Evolutionary conservation across 805 yeast species (phyloP), one percentile per base, ranked within the genome.

Genomic region (Sugiyamaella mastotermitis): DNA sequence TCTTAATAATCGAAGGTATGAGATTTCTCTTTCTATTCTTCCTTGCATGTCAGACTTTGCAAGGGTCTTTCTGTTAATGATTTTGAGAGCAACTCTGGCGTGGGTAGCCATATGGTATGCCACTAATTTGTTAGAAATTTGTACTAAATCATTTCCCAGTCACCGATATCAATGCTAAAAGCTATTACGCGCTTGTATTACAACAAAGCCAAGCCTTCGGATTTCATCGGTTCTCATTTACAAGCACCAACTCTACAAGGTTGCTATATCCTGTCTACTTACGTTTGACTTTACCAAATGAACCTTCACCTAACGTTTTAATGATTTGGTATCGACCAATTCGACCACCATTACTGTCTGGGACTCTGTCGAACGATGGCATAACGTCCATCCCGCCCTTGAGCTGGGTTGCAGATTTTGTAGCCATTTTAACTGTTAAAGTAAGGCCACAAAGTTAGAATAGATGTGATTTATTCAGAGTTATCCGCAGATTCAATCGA

Each of bases 21-120:
- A 80, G 37, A 90, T 90, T 60, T 90, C 97, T 51, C 97, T 72
- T 67, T 90, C 97, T 20, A 90, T 80, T 46, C 97, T 71, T 19
- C 97, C 97, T 57, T 88, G 96, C 97, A 88, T 88, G 62, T 88
- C 97, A 7, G 87, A 77, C 57, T 90, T 90, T 33, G 96, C 94
- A 57, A 88, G 68, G 0, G 95, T 86, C 61, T 85, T 86, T 47
- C 94, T 71, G 61, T 90, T 85, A 66, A 90, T 90, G 60, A 88
- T 90, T 60, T 88, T 88, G 45, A 88, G 68, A 1, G 97, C 97
- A 16, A 88, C 97, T 46, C 81, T 73, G 53, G 88, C 95, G 27
- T 94, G 94, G 3, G 97, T 88, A 10, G 84, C 82, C 48, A 84
- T 68, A 61, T 90, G 96, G 38, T 60, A 61, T 4, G 62, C 62